Conservation (phyloP, 768 basidiomycete genomes). For the Boletus subparvulus region DNA sequence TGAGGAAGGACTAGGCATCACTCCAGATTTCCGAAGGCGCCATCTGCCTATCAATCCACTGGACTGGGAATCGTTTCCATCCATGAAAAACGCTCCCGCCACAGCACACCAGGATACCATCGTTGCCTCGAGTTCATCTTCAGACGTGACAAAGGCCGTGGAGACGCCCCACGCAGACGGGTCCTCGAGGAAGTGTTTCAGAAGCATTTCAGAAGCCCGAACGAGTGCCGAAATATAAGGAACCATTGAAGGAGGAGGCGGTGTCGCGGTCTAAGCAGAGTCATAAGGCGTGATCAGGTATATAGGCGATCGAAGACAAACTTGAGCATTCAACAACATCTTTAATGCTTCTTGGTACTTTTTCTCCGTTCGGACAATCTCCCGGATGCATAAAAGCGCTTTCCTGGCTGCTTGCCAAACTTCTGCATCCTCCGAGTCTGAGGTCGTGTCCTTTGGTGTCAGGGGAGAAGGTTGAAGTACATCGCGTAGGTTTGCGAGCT, state of each 20-base stretch:
- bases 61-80: conserved; percentile 13
- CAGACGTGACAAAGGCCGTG: conserved; percentile 53
- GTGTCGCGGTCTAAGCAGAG: conserved; percentile 34
- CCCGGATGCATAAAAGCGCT: conserved; percentile 46
- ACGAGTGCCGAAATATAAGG: conserved; percentile 52
- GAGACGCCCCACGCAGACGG: conserved; percentile 68
- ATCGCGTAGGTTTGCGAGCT: not conserved
- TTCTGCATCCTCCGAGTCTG: conserved; percentile 24
- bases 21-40: conserved; percentile 23
- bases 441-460: conserved; percentile 1
- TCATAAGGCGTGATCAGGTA: not conserved
- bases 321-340: conserved; percentile 38
- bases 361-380: conserved; percentile 48
- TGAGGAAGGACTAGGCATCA: conserved; percentile 3
- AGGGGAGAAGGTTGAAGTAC: not conserved
- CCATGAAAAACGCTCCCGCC: conserved; percentile 38
- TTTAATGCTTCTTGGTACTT: conserved; percentile 41
- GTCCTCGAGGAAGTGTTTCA: conserved; percentile 55
- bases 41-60: conserved; percentile 18
- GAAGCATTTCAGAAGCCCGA: conserved; percentile 47
- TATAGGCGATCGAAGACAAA: conserved; percentile 12
- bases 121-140: conserved; percentile 52
- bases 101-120: conserved; percentile 52
- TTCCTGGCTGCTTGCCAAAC: conserved; percentile 40
- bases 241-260: conserved; percentile 53